phyloP scores from a whole-genome alignment of 371 early-diverging fungal species.

The Mucor mucedo region DNA sequence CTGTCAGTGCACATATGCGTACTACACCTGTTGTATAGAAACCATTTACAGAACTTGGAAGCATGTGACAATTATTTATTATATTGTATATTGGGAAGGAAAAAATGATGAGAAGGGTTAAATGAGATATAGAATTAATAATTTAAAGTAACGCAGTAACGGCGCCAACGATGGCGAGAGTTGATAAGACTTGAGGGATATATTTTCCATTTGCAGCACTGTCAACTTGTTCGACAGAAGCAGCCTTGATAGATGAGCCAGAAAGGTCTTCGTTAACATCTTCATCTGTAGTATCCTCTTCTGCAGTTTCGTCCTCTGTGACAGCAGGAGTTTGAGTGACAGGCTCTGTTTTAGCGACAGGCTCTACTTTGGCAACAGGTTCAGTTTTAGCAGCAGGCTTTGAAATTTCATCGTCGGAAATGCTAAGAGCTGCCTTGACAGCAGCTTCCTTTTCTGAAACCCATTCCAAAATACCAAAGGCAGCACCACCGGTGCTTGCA shows the following conservation, averaged over 20 bases:
- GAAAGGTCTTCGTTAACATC: background rate
- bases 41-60: no score
- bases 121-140: no score
- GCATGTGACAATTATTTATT: no score
- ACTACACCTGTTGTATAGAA: no score
- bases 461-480: conserved; percentile 59
- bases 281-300: background rate
- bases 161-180: conserved; percentile 14
- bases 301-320: no score
- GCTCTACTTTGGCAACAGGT: background rate
- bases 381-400: background rate
- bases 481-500: conserved; percentile 42
- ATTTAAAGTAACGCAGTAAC: conserved; percentile 21
- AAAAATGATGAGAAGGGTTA: no score
- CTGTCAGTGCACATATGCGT: no score
- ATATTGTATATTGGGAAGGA: no score
- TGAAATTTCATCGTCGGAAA: background rate
- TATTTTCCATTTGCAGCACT: conserved; percentile 4
- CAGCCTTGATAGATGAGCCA: conserved; percentile 4
- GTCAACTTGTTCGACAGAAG: background rate
- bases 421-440: conserved; percentile 17
- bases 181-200: conserved; percentile 17
- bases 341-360: background rate
- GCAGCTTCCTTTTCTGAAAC: conserved; percentile 26
- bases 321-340: background rate